A percentile compares a stretch with the other conserved stretches of the same genome.
These are phyloP conservation scores for Tulasnella sp. DNA, from an alignment of 768 basidiomycete genomes.

Conservation along the genomic window DNA sequence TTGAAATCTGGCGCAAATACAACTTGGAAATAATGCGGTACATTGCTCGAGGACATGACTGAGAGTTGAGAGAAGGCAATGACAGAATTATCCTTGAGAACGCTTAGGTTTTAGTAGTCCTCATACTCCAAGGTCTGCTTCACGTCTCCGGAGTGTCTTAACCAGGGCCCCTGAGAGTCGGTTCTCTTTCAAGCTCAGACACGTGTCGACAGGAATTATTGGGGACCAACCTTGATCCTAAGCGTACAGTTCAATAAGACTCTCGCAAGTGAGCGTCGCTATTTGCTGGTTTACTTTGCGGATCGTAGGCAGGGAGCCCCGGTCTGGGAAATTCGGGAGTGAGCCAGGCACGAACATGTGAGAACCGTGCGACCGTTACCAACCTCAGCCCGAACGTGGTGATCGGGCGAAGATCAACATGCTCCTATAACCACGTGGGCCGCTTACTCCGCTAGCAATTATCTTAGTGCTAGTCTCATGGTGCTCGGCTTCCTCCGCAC, in stretches of 20 bases:
- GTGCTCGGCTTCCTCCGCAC: neutral
- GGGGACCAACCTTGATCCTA: neutral
- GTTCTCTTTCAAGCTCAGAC: neutral
- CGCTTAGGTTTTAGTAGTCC: neutral
- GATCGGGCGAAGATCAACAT: neutral
- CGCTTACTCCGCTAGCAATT: neutral
- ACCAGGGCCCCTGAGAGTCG: neutral
- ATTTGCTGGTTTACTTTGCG: neutral
- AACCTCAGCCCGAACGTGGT: neutral
- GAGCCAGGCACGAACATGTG: neutral
- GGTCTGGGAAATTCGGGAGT: neutral
- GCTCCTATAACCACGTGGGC: neutral
- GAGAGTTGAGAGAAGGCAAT: neutral
- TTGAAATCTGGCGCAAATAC: neutral
- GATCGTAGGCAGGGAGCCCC: neutral
- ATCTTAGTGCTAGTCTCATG: neutral
- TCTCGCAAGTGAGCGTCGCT: neutral
- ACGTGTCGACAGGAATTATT: neutral
- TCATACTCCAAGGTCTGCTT: neutral
- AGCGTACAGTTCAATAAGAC: neutral
- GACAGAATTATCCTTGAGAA: neutral
- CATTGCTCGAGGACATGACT: neutral
- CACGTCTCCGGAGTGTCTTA: neutral
- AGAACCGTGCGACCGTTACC: neutral
- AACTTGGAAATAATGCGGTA: neutral